Percentiles rank a stretch among this genome's conserved stretches.
phyloP scores from a whole-genome alignment of 192 early-diverging fungal species.

The Pecoramyces ruminantium region DNA sequence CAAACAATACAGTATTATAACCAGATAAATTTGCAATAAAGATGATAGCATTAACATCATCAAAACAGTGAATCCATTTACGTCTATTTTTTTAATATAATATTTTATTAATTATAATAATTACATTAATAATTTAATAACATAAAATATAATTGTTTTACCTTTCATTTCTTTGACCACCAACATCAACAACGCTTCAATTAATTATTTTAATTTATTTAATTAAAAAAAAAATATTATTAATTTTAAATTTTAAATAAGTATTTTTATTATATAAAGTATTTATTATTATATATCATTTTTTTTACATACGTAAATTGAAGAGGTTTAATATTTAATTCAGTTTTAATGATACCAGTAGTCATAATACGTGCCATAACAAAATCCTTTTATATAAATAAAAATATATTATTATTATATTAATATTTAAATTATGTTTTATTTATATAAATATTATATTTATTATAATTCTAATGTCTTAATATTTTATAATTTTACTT shows the following conservation, averaged over 20 bases:
- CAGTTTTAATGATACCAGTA: neutral
- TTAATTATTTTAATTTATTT: too few species aligned
- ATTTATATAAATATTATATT: too few species aligned
- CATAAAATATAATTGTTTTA: too few species aligned
- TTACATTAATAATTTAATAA: too few species aligned
- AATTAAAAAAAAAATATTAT: too few species aligned
- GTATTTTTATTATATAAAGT: too few species aligned
- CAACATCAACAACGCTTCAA: neutral
- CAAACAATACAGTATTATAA: conserved; percentile 1
- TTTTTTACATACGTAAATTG: neutral
- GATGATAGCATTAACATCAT: neutral
- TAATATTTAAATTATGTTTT: too few species aligned
- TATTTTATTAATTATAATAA: too few species aligned
- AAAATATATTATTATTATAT: too few species aligned
- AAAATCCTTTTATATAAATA: neutral
- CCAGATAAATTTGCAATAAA: neutral
- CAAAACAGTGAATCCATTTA: conserved; percentile 2
- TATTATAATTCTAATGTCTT: too few species aligned
- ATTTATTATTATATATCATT: too few species aligned
- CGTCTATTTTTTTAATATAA: neutral
- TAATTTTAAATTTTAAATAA: too few species aligned
- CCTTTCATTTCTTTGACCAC: conserved; percentile 1
- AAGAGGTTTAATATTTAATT: neutral
- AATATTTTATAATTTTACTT: neutral
- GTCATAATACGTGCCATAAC: conserved; percentile 3